A percentile compares a stretch with the other conserved stretches of the same genome.
Evolutionary conservation across 257 asterid genomes (phyloP).

Genomic region (Solanum clarkiae): DNA sequence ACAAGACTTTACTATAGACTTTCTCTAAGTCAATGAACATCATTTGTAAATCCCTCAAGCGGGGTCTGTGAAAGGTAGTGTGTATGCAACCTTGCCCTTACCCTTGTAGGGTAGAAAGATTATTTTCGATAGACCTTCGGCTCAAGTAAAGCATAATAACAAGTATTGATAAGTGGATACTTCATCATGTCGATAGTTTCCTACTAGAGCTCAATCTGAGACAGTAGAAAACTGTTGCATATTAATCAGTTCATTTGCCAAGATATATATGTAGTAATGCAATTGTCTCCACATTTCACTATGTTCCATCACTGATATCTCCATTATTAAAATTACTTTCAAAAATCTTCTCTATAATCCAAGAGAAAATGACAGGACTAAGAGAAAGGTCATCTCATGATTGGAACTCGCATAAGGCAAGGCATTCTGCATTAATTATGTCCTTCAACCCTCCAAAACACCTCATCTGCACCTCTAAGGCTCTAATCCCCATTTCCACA

Average conservation of each 20-base stretch:
- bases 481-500: neutral
- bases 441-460: neutral
- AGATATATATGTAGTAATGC: neutral
- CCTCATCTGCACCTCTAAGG: neutral
- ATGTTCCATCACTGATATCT: neutral
- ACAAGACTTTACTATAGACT: too few relatives aligned
- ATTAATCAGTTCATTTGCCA: neutral
- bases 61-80: too few relatives aligned
- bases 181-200: neutral
- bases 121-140: too few relatives aligned
- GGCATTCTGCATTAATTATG: neutral
- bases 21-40: too few relatives aligned
- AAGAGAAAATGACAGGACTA: neutral
- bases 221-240: neutral
- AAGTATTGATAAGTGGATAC: neutral
- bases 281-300: neutral
- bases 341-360: neutral
- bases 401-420: too few relatives aligned
- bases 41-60: too few relatives aligned
- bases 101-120: too few relatives aligned
- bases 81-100: too few relatives aligned
- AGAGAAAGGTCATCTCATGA: too few relatives aligned
- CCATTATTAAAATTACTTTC: too few relatives aligned
- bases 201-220: neutral
- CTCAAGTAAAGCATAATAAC: neutral